Evolutionary conservation across 192 early-diverging fungal genomes (phyloP).

Genomic region (Gamsiella multidivaricata): DNA sequence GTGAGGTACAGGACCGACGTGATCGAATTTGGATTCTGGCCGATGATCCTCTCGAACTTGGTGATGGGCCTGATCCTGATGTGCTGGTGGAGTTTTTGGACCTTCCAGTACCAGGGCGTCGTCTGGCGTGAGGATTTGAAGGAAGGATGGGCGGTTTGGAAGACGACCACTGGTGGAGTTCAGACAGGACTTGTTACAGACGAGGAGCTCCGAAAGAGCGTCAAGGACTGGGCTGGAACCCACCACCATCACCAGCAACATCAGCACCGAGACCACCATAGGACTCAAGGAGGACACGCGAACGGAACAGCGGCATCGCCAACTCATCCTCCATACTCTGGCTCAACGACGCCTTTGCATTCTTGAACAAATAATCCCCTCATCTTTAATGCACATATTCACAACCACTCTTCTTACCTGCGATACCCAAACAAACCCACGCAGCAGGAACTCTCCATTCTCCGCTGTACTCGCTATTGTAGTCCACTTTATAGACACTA

Average conservation of each 20-base stretch:
- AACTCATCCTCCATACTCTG: constrained; percentile 9
- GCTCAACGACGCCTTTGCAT: constrained; percentile 10
- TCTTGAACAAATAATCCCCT: neutral
- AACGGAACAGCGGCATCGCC: neutral
- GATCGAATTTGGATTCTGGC: constrained; percentile 50
- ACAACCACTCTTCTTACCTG: neutral
- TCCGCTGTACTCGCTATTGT: too few relatives aligned
- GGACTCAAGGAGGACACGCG: neutral
- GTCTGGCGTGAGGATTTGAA: constrained; percentile 64
- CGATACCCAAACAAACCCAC: neutral
- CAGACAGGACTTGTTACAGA: constrained; percentile 51
- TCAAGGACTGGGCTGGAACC: constrained; percentile 41
- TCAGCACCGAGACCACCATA: constrained; percentile 1
- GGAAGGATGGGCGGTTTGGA: constrained; percentile 66
- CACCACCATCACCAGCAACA: constrained; percentile 6
- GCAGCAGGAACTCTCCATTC: too few relatives aligned
- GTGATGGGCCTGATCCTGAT: constrained; percentile 60
- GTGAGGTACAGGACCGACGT: constrained; percentile 47
- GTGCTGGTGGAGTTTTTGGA: constrained; percentile 68
- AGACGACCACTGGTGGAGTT: constrained; percentile 43
- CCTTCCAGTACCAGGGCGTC: constrained; percentile 65
- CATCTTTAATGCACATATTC: neutral
- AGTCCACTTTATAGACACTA: too few relatives aligned
- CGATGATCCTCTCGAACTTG: constrained; percentile 54
- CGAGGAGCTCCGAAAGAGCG: constrained; percentile 45